phyloP scores from a whole-genome alignment of 257 asterid species.

The Voacanga thouarsii region DNA sequence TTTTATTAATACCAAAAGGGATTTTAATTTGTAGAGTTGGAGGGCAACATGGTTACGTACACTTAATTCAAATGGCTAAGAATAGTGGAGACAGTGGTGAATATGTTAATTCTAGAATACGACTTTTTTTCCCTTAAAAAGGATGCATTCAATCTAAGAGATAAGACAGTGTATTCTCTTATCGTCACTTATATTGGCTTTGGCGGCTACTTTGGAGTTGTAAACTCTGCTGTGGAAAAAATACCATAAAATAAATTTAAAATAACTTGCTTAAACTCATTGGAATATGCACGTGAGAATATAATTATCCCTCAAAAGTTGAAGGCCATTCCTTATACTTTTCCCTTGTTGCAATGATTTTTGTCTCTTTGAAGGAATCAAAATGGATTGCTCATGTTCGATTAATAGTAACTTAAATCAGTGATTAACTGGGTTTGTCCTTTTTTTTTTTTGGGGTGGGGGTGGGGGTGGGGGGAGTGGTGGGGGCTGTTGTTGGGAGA shows the following conservation, averaged over 20 bases:
- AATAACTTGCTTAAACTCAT: not conserved
- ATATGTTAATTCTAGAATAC: constrained; percentile 7
- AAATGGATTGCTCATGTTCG: not conserved
- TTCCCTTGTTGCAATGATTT: not conserved
- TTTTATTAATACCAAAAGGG: not conserved
- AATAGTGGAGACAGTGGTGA: constrained; percentile 15
- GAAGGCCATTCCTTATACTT: not conserved
- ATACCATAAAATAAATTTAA: not conserved
- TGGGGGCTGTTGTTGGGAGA: too few relatives aligned
- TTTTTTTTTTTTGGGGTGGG: too few relatives aligned
- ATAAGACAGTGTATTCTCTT: constrained; percentile 2
- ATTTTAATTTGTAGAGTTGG: constrained; percentile 2
- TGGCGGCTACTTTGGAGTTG: constrained; percentile 15
- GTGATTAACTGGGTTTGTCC: too few relatives aligned
- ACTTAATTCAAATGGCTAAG: constrained; percentile 12
- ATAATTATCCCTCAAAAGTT: not conserved
- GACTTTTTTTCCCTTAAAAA: not conserved
- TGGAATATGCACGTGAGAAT: constrained; percentile 17
- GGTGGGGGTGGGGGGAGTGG: too few relatives aligned
- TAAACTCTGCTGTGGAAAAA: not conserved
- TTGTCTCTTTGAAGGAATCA: constrained; percentile 7
- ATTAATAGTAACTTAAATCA: not conserved
- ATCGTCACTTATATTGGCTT: not conserved
- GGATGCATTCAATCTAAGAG: constrained; percentile 10
- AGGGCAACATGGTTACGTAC: constrained; percentile 28